Evolutionary conservation across 768 basidiomycete species (phyloP), one percentile per base, ranked within the genome.

Genomic region (Collybia sordida): DNA sequence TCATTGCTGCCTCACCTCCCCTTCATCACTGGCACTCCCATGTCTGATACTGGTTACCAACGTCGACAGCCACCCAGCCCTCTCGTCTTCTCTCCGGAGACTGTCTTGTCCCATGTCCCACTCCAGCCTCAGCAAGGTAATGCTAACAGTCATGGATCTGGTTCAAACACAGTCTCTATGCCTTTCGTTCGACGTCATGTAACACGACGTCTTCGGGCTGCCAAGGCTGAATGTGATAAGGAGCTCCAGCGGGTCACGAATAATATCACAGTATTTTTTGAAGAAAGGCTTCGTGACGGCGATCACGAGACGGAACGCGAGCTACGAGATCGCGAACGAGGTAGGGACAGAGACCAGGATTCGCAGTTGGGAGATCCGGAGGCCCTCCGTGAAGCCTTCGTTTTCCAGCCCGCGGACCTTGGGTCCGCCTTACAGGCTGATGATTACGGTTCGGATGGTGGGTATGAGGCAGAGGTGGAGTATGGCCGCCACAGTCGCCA

Each of bases 161-260:
- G 75, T 45, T 77, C 86, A 22, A 88, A 88, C 65, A 88, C 87
- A 47, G 88, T 93, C 46, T 90, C 90, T 47, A 93, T 93, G 90
- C 90, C 90, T 52, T 92, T 93, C 65, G 90, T 98, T 55, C 79
- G 90, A 53, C 83, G 93, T 48, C 95, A 98, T 73, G 92, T 98
- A 61, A 92, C 89, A 34, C 83, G 93, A 55, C 86, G 97, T 50
- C 84, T 98, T 69, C 89, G 86, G 73, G 88, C 88, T 3, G 94
- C 96, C 50, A 98, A 99, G 75, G 83, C 90, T 44, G 90, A 91
- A 56, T 99, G 96, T 77, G 93, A 99, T 81, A 90, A 90, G 75
- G 93, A 97, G 69, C 83, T 99, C 7, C 86, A 88, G 63, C 88
- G 93, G 64, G 90, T 98, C 64, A 93, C 95, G 52, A 87, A 91